Conservation (phyloP, 495 filamentous ascomycete species). For the Podospora conica region DNA sequence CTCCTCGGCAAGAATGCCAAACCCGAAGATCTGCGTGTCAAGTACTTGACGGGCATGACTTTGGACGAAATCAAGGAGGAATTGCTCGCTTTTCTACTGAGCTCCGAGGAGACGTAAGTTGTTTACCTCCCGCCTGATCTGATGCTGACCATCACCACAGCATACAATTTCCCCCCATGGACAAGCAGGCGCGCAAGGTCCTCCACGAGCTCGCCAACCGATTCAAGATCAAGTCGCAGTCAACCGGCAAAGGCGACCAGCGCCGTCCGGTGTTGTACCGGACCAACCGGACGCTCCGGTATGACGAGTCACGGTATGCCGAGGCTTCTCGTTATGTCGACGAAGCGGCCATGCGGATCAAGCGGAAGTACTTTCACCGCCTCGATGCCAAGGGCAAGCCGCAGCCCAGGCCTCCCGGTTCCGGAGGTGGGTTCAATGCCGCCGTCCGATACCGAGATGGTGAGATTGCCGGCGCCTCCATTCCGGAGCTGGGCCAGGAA, state of each 20-base stretch:
- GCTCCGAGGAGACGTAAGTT: slow-evolving; percentile 56
- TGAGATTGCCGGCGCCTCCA: slow-evolving; percentile 80
- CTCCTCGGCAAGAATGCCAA: slow-evolving; percentile 61
- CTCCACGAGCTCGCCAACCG: slow-evolving; percentile 68
- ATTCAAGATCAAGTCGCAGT: slow-evolving; percentile 77
- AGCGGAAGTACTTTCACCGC: slow-evolving; percentile 43
- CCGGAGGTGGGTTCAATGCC: slow-evolving; percentile 18
- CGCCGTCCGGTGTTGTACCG: slow-evolving; percentile 76
- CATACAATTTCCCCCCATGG: slow-evolving; percentile 77
- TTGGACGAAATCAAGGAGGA: slow-evolving; percentile 66
- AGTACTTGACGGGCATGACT: slow-evolving; percentile 67
- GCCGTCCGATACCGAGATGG: slow-evolving; percentile 68
- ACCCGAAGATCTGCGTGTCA: slow-evolving; percentile 60
- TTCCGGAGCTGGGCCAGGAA: slow-evolving; percentile 74
- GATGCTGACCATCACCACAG: slow-evolving; percentile 38
- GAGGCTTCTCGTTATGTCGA: slow-evolving; percentile 32
- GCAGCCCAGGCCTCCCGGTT: slow-evolving; percentile 12
- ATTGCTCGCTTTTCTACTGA: slow-evolving; percentile 62
- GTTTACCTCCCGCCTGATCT: neutral
- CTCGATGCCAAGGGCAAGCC: slow-evolving; percentile 37
- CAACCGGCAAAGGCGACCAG: slow-evolving; percentile 62
- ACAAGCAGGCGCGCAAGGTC: slow-evolving; percentile 63
- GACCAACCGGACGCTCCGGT: slow-evolving; percentile 54
- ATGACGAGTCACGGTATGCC: slow-evolving; percentile 40
- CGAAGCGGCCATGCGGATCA: slow-evolving; percentile 34